Base-by-base conservation (phyloP, 1,284 basidiomycete genomes). In the Sanghuangporus baumii region DNA sequence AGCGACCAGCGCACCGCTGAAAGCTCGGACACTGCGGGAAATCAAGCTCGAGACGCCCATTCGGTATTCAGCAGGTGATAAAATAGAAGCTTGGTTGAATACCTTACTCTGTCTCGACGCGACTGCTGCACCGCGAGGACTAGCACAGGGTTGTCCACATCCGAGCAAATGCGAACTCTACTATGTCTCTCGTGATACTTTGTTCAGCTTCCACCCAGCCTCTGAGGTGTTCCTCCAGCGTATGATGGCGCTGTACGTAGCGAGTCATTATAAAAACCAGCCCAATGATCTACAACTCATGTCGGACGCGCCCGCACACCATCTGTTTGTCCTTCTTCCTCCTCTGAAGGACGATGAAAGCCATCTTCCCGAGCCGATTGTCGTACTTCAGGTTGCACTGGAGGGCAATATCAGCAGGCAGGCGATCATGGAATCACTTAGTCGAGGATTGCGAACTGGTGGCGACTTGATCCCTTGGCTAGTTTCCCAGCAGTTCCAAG, bases 391-490 rank as follows among this genome's bases (percentile, higher is more conserved):
- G 73, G 94, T 99, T 14, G 95, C 97, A 14, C 77, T 99, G 60
- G 97, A 99, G 75, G 97, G 97, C 7, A 91, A 91, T 71, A 96
- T 99, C 67, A 91, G 89, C 67, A 89, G 88, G 71, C 86, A 89
- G 57, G 88, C 85, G 36, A 93, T 99, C 62, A 79, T 98, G 79
- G 94, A 96, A 66, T 90, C 91, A 55, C 75, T 98, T 14, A 83
- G 84, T 50, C 79, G 93, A 55, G 94, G 94, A 12, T 79, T 88
- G 69, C 81, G 92, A 64, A 90, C 92, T 3, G 91, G 93, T 1
- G 97, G 97, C 1, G 97, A 99, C 78, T 87, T 99, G 84, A 98
- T 99, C 67, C 97, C 97, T 0, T 99, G 97, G 97, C 80, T 97
- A 26, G 81, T 99, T 41, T 88, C 93, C 46, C 94, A 96, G 73